These are phyloP conservation scores for Metschnikowia baotianmanensis DNA, from an alignment of 805 yeast species.

Conservation along the genomic window DNA sequence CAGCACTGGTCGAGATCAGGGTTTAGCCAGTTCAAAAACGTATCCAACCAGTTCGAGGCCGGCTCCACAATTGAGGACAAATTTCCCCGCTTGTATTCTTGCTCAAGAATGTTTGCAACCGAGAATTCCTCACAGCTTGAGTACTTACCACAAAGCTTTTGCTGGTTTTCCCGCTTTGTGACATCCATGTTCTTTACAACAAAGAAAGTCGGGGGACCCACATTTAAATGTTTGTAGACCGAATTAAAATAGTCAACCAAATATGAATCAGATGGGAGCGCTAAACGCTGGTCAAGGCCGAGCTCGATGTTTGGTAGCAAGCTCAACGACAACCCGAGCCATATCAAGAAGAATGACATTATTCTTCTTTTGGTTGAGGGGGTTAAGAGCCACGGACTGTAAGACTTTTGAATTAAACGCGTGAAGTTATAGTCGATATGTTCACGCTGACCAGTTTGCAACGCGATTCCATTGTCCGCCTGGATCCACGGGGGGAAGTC, in stretches of 20 bases:
- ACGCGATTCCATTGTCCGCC: slow-evolving; percentile 12
- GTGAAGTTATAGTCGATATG: slow-evolving; percentile 22
- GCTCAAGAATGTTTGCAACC: slow-evolving; percentile 75
- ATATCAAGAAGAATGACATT: slow-evolving; percentile 51
- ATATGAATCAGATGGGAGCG: slow-evolving; percentile 81
- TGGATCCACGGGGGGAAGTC: slow-evolving; percentile 62
- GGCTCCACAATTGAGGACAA: slow-evolving; percentile 75
- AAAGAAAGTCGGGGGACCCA: slow-evolving; percentile 91
- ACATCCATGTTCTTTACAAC: slow-evolving; percentile 70
- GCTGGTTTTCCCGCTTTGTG: slow-evolving; percentile 61
- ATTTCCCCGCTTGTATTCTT: slow-evolving; percentile 69
- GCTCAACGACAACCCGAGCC: slow-evolving; percentile 69
- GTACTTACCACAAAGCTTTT: slow-evolving; percentile 80
- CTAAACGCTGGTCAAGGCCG: slow-evolving; percentile 88
- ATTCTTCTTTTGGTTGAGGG: slow-evolving; percentile 47
- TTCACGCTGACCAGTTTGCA: neutral
- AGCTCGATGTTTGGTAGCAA: slow-evolving; percentile 65
- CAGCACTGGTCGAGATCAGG: slow-evolving; percentile 89
- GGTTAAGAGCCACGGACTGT: slow-evolving; percentile 60
- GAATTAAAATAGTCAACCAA: slow-evolving; percentile 78
- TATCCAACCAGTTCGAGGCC: slow-evolving; percentile 90
- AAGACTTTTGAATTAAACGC: slow-evolving; percentile 41
- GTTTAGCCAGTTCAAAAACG: slow-evolving; percentile 80
- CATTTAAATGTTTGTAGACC: slow-evolving; percentile 66
- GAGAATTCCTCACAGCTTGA: slow-evolving; percentile 81